These are phyloP conservation scores for Gamarada debralockiae DNA, from an alignment of 495 filamentous ascomycete species.

Conservation along the genomic window DNA sequence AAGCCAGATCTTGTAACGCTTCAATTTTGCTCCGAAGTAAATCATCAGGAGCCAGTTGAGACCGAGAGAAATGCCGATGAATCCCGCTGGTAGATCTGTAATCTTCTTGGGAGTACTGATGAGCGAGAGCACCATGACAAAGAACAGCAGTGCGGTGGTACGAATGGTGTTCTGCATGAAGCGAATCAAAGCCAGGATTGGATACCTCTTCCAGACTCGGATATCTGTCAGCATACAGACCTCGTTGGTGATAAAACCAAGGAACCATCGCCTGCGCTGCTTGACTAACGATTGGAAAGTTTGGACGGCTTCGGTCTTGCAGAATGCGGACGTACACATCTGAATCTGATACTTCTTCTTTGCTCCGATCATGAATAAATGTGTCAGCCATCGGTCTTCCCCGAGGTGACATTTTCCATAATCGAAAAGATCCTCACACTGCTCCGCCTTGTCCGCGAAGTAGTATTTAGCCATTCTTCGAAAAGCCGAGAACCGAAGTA, in stretches of 20 bases:
- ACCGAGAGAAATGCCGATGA: slow-evolving; percentile 91
- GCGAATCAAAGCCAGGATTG: slow-evolving; percentile 80
- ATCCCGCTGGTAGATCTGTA: slow-evolving; percentile 79
- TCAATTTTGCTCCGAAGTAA: slow-evolving; percentile 86
- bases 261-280: slow-evolving; percentile 94
- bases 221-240: slow-evolving; percentile 97
- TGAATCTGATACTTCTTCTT: slow-evolving; percentile 92
- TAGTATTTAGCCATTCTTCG: slow-evolving; percentile 98
- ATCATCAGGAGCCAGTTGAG: slow-evolving; percentile 96
- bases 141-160: slow-evolving; percentile 92
- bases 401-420: slow-evolving; percentile 94
- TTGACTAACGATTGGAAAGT: slow-evolving; percentile 84
- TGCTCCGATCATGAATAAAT: slow-evolving; percentile 98
- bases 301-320: slow-evolving; percentile 97
- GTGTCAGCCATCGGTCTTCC: slow-evolving; percentile 96
- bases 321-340: slow-evolving; percentile 96
- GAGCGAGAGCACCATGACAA: slow-evolving; percentile 88
- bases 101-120: slow-evolving; percentile 79
- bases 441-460: slow-evolving; percentile 95
- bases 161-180: slow-evolving; percentile 97
- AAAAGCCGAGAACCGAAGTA: slow-evolving; percentile 94
- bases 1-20: slow-evolving; percentile 87
- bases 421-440: slow-evolving; percentile 95
- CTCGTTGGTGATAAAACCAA: slow-evolving; percentile 97
- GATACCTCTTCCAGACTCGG: slow-evolving; percentile 88